Evolutionary conservation across 2,329 filamentous ascomycete genomes (phyloP).

Genomic region (Colletotrichum tropicale): DNA sequence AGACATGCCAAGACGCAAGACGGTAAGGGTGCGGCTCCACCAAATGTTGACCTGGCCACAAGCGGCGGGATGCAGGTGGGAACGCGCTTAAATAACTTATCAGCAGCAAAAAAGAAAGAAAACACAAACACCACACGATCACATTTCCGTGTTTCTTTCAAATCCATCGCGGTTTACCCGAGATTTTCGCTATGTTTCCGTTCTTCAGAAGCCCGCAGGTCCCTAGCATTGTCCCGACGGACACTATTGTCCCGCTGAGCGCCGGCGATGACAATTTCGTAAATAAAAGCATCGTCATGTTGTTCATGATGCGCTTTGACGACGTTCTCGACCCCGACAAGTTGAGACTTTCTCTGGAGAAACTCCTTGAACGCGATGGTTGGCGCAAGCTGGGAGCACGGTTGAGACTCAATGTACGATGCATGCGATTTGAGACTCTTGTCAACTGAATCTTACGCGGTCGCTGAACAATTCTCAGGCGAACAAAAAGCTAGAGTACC

Average conservation of each 20-base stretch:
- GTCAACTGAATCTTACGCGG: background rate
- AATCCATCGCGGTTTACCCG: background rate
- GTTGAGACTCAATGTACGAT: background rate
- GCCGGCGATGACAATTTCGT: conserved; percentile 29
- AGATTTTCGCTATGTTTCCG: background rate
- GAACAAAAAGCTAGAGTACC: background rate
- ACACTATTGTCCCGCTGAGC: conserved; percentile 32
- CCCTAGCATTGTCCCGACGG: background rate
- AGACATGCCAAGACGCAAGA: background rate
- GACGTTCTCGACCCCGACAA: conserved; percentile 27
- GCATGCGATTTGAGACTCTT: background rate
- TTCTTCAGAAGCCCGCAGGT: background rate
- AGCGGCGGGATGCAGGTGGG: background rate
- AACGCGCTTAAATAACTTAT: background rate
- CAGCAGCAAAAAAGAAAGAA: background rate
- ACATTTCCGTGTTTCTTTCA: background rate
- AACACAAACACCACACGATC: background rate
- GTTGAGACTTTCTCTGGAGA: conserved; percentile 21
- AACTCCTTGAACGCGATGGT: background rate
- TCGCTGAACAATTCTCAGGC: background rate
- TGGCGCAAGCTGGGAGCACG: background rate
- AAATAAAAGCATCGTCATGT: conserved; percentile 27
- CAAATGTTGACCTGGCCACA: background rate
- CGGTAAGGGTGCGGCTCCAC: background rate
- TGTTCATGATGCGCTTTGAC: conserved; percentile 33